A percentile compares a stretch with the other conserved stretches of the same genome.
These are phyloP conservation scores for Stephanodiscus minutulus DNA, from an alignment of 108 stramenopile species.

Conservation along the genomic window DNA sequence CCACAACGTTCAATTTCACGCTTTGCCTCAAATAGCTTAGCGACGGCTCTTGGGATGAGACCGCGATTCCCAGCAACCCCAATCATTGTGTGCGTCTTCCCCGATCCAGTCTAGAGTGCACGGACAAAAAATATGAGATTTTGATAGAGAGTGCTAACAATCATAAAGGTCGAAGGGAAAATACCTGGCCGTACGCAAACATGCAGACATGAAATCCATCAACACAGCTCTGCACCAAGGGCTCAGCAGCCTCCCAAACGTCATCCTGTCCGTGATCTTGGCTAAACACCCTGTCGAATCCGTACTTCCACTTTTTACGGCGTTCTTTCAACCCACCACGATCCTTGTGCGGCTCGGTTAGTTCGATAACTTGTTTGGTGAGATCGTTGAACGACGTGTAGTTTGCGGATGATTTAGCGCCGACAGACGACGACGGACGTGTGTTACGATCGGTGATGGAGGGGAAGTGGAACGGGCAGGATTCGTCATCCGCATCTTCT, in stretches of 20 bases:
- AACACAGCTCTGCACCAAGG: constrained; percentile 95
- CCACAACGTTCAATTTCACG: constrained; percentile 52
- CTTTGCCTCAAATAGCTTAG: constrained; percentile 21
- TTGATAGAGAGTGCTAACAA: no score
- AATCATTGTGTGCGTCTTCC: constrained; percentile 97
- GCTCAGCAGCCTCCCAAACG: constrained; percentile 94
- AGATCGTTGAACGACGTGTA: constrained; percentile 60
- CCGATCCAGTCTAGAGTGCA: background rate
- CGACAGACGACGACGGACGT: constrained; percentile 1
- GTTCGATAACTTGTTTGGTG: constrained; percentile 73
- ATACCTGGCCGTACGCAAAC: constrained; percentile 90
- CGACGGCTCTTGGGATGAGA: constrained; percentile 82
- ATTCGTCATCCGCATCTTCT: background rate
- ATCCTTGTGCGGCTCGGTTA: constrained; percentile 72
- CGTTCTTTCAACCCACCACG: constrained; percentile 3
- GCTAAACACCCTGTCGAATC: constrained; percentile 95
- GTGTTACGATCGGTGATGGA: constrained; percentile 45
- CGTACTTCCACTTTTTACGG: constrained; percentile 55
- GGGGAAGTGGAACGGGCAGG: constrained; percentile 61
- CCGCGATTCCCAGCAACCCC: constrained; percentile 88
- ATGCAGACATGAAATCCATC: constrained; percentile 98
- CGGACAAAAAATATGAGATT: background rate
- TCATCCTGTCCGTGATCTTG: constrained; percentile 88
- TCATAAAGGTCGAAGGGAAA: background rate
- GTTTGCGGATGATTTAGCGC: constrained; percentile 19